These are phyloP conservation scores for Teunomyces atbi DNA, from an alignment of 805 yeast genomes.

Conservation along the genomic window DNA sequence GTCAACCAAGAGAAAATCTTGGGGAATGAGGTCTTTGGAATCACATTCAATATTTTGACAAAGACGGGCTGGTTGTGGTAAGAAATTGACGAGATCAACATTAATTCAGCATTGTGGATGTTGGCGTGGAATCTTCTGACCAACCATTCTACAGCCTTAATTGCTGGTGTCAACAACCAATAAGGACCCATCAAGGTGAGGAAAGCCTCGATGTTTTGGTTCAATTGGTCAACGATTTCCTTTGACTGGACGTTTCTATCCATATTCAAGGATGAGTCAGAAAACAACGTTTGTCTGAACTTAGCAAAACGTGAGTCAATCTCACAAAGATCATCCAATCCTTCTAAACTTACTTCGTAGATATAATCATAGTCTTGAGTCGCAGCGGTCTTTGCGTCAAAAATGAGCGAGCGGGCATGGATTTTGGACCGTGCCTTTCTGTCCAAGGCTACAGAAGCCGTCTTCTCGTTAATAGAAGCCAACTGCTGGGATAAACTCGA, in stretches of 20 bases:
- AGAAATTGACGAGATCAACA: constrained; percentile 76
- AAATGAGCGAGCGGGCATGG: constrained; percentile 85
- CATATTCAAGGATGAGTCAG: constrained; percentile 72
- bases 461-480: constrained; percentile 60
- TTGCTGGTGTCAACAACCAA: constrained; percentile 70
- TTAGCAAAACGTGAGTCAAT: constrained; percentile 73
- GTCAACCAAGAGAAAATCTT: constrained; percentile 70
- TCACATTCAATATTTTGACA: constrained; percentile 68
- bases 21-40: constrained; percentile 64
- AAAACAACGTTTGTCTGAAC: constrained; percentile 72
- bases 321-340: constrained; percentile 66
- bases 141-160: constrained; percentile 91
- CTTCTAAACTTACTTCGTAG: constrained; percentile 68
- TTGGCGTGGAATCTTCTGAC: constrained; percentile 88
- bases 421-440: constrained; percentile 82
- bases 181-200: constrained; percentile 72
- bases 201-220: constrained; percentile 72
- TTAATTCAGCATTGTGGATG: constrained; percentile 69
- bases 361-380: constrained; percentile 89
- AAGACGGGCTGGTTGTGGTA: constrained; percentile 74
- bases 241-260: constrained; percentile 81
- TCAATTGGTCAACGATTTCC: constrained; percentile 73
- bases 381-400: constrained; percentile 85
- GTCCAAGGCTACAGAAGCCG: constrained; percentile 75
- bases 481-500: constrained; percentile 79